Base-by-base conservation (phyloP, 2,329 filamentous ascomycete genomes). In the Trichophyton schoenleinii region DNA sequence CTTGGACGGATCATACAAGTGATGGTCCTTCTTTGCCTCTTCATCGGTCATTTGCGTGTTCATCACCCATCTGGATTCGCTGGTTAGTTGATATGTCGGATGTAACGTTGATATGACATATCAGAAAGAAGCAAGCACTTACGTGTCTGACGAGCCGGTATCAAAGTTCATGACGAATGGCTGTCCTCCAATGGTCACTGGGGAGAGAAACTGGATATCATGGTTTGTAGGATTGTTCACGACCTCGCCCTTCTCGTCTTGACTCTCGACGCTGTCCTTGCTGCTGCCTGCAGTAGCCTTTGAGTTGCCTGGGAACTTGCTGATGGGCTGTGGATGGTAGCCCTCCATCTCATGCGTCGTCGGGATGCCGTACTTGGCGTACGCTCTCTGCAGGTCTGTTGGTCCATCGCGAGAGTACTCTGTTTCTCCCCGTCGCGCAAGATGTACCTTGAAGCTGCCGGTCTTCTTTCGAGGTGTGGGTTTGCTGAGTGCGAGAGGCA, bases 141-240 rank as follows among this genome's bases (percentile, higher is more conserved):
- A 83, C 76, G 88, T 79, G 72, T 89, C 87, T 11, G 87, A 82
- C 1, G 86, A 89, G 61, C 87, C 87, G n/a, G 85, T 87, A 72
- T 90, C 87, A 69, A 90, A 88, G 70, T 88, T 83, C 70, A 90
- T 74, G 68, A 84, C 83, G 62, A 90, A 68, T 3, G 78, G 80
- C 73, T 89, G 87, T 3, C 84, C 85, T 63, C 87, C 87, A 64
- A 90, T 81, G n/a, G 70, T 80, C 59, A 89, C 83, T 0, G 85
- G 85, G 0, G 84, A 81, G 11, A 91, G 79, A 68, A 88, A 91
- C 63, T 89, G 83, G 57, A 82, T 78, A 68, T 88, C 87, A 66
- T 85, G 83, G 52, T 80, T 74, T 64, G 85, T 82, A 11, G 86
- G 83, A 31, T 81, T 85, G 59, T 86, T 84, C 34, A 81, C 75